phyloP scores from a whole-genome alignment of 345 rosid genomes.

The Rhodomyrtus tomentosa region DNA sequence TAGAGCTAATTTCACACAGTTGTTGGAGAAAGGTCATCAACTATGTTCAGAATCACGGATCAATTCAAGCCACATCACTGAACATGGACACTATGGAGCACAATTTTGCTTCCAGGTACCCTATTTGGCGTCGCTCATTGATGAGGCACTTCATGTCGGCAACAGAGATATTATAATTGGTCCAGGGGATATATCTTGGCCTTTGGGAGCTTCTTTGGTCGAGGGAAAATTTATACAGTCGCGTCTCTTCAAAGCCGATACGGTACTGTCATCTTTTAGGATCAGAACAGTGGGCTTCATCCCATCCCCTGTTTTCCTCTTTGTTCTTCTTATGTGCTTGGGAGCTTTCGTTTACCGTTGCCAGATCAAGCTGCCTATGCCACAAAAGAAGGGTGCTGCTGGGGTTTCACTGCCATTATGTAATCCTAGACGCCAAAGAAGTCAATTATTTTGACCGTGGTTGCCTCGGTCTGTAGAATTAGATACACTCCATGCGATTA shows the following conservation, averaged over 20 bases:
- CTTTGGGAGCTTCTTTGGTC: constrained; percentile 45
- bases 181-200: constrained; percentile 56
- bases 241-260: background rate
- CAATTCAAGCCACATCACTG: constrained; percentile 1
- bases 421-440: constrained; percentile 20
- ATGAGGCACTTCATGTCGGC: constrained; percentile 26
- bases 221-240: constrained; percentile 26
- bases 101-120: constrained; percentile 35
- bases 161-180: constrained; percentile 30
- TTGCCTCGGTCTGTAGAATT: background rate
- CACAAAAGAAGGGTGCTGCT: constrained; percentile 16
- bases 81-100: constrained; percentile 11
- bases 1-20: constrained; percentile 24
- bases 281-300: background rate
- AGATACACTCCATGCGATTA: background rate
- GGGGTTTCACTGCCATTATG: constrained; percentile 24
- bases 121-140: constrained; percentile 32
- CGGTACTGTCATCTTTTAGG: background rate
- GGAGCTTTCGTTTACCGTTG: constrained; percentile 14
- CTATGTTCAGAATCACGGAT: constrained; percentile 28
- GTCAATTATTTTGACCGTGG: background rate
- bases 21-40: constrained; percentile 30
- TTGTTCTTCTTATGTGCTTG: constrained; percentile 22
- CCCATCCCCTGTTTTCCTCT: constrained; percentile 21
- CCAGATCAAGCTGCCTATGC: constrained; percentile 41